Evolutionary conservation across 1,284 basidiomycete genomes (phyloP).

Genomic region (Cryptococcus maquisensis): DNA sequence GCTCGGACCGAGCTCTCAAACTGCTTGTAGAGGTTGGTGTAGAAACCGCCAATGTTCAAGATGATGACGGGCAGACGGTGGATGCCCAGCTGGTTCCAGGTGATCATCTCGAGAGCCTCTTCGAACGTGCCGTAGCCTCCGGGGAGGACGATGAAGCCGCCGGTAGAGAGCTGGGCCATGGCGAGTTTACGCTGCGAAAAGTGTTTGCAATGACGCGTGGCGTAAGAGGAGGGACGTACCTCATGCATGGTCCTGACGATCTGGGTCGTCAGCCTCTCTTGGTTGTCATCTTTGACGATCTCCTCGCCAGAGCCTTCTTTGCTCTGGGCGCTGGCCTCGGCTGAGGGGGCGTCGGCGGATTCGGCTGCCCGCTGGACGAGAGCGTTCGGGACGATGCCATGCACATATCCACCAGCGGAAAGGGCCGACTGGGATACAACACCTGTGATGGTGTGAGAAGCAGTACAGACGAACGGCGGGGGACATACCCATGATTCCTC

Average conservation of each 20-base stretch:
- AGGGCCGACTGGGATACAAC: slow-evolving; percentile 67
- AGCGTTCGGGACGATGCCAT: slow-evolving; percentile 75
- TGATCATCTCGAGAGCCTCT: slow-evolving; percentile 85
- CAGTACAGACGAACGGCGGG: not conserved
- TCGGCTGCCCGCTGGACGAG: slow-evolving; percentile 39
- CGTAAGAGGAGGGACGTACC: slow-evolving; percentile 22
- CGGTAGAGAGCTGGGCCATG: slow-evolving; percentile 69
- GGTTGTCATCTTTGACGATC: slow-evolving; percentile 48
- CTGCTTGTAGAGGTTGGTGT: slow-evolving; percentile 67
- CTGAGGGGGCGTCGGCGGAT: slow-evolving; percentile 16
- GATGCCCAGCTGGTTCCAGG: slow-evolving; percentile 77
- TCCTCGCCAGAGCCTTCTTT: slow-evolving; percentile 39
- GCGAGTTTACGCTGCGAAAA: slow-evolving; percentile 62
- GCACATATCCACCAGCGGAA: slow-evolving; percentile 65
- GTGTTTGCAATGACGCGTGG: not conserved
- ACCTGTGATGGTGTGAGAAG: slow-evolving; percentile 40
- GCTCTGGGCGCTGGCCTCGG: slow-evolving; percentile 16
- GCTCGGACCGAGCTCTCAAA: slow-evolving; percentile 63
- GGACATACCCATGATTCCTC: slow-evolving; percentile 70
- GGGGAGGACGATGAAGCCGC: slow-evolving; percentile 79
- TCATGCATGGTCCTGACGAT: slow-evolving; percentile 87
- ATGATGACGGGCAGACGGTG: slow-evolving; percentile 74
- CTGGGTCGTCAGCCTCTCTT: slow-evolving; percentile 38
- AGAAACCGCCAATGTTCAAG: slow-evolving; percentile 73
- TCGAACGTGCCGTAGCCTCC: slow-evolving; percentile 91